phyloP scores from a whole-genome alignment of 2,329 filamentous ascomycete species.

The Cryphonectria nitschkei region DNA sequence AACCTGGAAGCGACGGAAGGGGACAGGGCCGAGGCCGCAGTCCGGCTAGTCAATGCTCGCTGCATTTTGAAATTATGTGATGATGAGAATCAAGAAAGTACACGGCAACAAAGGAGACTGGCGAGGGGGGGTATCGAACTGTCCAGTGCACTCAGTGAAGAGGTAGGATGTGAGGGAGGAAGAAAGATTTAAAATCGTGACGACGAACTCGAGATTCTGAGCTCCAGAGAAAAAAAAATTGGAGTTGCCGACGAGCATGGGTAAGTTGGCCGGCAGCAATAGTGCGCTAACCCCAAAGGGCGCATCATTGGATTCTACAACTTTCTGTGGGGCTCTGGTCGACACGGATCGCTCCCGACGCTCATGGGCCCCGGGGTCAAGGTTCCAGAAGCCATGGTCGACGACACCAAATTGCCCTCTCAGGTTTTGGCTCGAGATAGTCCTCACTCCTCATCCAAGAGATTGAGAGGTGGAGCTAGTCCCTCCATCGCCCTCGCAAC shows the following conservation, averaged over 20 bases:
- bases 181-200: not conserved
- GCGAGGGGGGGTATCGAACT: slow-evolving; percentile 34
- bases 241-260: slow-evolving; percentile 29
- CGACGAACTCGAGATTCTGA: slow-evolving; percentile 14
- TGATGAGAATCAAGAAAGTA: slow-evolving; percentile 37
- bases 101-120: slow-evolving; percentile 33
- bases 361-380: not conserved
- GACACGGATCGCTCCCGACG: not conserved
- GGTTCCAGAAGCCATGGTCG: not conserved
- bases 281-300: slow-evolving; percentile 16
- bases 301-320: slow-evolving; percentile 15
- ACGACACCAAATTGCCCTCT: not conserved
- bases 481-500: not conserved
- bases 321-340: slow-evolving; percentile 21
- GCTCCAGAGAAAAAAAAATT: slow-evolving; percentile 28
- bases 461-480: not conserved
- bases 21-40: slow-evolving; percentile 79
- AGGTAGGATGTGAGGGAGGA: slow-evolving; percentile 14
- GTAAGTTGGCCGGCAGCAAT: slow-evolving; percentile 27
- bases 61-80: slow-evolving; percentile 72
- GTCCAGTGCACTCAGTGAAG: slow-evolving; percentile 18
- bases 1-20: slow-evolving; percentile 66
- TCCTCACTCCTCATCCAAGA: not conserved
- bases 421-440: too few relatives aligned
- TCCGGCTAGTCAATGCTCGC: slow-evolving; percentile 83